A percentile compares a stretch with the other conserved stretches of the same genome.
These are phyloP conservation scores for Malassezia pachydermatis DNA, from an alignment of 1,284 basidiomycete species.

Conservation along the genomic window DNA sequence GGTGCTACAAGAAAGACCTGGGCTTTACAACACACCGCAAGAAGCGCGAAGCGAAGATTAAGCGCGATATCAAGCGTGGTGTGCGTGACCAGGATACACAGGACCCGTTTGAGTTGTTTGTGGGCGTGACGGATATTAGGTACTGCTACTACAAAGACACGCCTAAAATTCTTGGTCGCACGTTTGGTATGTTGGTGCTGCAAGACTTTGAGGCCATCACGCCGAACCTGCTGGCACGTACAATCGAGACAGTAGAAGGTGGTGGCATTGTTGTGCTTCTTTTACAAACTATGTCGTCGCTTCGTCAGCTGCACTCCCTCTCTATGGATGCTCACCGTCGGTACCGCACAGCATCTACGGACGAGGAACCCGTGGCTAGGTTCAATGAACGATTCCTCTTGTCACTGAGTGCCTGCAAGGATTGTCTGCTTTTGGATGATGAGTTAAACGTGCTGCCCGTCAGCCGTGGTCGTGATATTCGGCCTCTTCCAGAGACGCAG, in stretches of 20 bases:
- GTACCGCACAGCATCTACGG: slow-evolving; percentile 73
- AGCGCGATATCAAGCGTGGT: slow-evolving; percentile 58
- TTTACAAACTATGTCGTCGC: slow-evolving; percentile 86
- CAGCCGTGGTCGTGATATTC: slow-evolving; percentile 88
- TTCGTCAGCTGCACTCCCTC: slow-evolving; percentile 88
- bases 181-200: slow-evolving; percentile 91
- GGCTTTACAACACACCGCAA: slow-evolving; percentile 68
- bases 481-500: slow-evolving; percentile 56
- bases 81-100: slow-evolving; percentile 83
- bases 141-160: slow-evolving; percentile 55
- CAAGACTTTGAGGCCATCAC: slow-evolving; percentile 99
- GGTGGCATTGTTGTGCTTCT: slow-evolving; percentile 85
- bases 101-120: slow-evolving; percentile 94
- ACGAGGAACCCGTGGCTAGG: slow-evolving; percentile 77
- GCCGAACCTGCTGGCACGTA: slow-evolving; percentile 88
- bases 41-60: slow-evolving; percentile 55
- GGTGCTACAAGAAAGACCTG: slow-evolving; percentile 47
- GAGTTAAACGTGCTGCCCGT: slow-evolving; percentile 96
- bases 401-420: slow-evolving; percentile 63
- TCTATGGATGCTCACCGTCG: slow-evolving; percentile 68
- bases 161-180: slow-evolving; percentile 65
- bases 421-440: slow-evolving; percentile 90
- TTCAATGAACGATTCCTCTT: slow-evolving; percentile 88
- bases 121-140: slow-evolving; percentile 95
- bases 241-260: slow-evolving; percentile 96